Base-by-base conservation (phyloP, 345 rosid species). In the Theobroma cacao region DNA sequence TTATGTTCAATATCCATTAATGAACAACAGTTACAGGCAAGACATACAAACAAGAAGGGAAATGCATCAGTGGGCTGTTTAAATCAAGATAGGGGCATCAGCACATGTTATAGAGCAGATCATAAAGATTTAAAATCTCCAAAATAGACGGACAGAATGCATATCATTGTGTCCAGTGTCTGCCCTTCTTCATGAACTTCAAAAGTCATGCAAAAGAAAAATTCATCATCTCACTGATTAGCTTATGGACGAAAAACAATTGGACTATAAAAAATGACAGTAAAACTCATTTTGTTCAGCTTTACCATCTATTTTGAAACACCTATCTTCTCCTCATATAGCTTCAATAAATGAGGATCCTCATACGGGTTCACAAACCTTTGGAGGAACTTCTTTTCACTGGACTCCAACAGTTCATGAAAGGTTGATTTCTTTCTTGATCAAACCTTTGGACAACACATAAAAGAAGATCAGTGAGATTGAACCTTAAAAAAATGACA, bases 301-400 rank as follows among this genome's bases (percentile, higher is more conserved):
- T 47, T 47, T 47, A 15, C n/a, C 4, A 15, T 15, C 55, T 50
- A 50, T 50, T 17, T 4, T 5, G 33, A 48, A n/a, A 48, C 58
- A 28, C 48, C 17, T 58, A 38, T n/a, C 64, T 74, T 78, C 15
- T 73, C 81, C 15, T 74, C 8, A 36, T 82, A 82, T 18, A 78
- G 10, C 53, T 67, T 60, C 63, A 75, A 38, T 13, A 82, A 66
- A n/a, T 55, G 30, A 4, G 77, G 70, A 15, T 53, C 75, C 33
- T 40, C 56, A 26, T 62, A 75, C 31, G 50, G 34, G 24, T 30
- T 41, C 77, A 79, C 62, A 20, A 60, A 79, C 47, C 43, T 75
- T 15, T 71, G 14, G 41, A 82, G n/a, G 71, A 82, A 82, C 12
- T 1, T 1, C 28, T 53, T 40, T 65, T 82, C 80, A n/a, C 62